phyloP scores from a whole-genome alignment of 148 eudicot species.

The Rhododendron henanense region DNA sequence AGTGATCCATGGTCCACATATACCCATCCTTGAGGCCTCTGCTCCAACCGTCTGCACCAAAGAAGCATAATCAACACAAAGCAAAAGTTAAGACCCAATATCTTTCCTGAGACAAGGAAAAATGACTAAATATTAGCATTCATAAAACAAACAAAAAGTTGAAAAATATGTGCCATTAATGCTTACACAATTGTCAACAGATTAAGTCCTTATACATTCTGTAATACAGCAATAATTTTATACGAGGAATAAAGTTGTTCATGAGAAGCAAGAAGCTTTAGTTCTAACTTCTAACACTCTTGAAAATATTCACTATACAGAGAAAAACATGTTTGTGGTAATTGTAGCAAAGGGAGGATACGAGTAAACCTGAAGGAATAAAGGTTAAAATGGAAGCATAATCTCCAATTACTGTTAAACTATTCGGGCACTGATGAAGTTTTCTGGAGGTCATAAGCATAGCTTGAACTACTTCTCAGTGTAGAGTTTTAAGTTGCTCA shows the following conservation, averaged over 20 bases:
- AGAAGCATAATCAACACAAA: neutral
- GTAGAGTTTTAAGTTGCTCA: neutral
- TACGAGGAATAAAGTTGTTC: neutral
- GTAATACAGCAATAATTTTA: neutral
- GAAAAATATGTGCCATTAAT: neutral
- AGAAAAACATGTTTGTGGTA: neutral
- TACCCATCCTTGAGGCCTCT: conserved; percentile 72
- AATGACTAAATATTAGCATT: neutral
- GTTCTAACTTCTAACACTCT: neutral
- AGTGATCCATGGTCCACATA: conserved; percentile 90
- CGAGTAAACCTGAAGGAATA: neutral
- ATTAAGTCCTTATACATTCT: neutral
- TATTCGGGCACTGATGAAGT: neutral
- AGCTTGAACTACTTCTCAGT: neutral
- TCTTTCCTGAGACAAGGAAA: neutral
- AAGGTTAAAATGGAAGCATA: neutral
- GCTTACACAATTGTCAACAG: neutral
- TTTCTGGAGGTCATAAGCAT: neutral
- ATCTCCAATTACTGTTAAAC: neutral
- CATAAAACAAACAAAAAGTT: neutral
- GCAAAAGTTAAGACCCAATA: neutral
- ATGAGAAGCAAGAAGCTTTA: neutral
- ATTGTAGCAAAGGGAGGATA: neutral
- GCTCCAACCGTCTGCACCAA: conserved; percentile 70
- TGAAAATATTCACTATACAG: neutral